A percentile compares a stretch with the other conserved stretches of the same genome.
These are phyloP conservation scores for Suillus ampliporus DNA, from an alignment of 768 basidiomycete genomes.

Conservation along the genomic window DNA sequence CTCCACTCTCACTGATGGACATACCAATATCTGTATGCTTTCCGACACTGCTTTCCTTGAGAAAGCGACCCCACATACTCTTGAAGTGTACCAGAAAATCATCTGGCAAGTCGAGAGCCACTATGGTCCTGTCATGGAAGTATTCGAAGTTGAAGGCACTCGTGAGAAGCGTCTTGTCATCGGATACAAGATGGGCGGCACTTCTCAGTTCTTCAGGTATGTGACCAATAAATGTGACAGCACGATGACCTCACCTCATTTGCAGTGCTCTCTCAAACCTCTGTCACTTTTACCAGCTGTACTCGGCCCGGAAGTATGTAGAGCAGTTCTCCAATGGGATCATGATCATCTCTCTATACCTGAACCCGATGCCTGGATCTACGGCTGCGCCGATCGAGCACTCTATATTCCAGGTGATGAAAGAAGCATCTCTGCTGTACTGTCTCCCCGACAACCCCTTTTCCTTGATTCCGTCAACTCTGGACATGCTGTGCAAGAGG, in stretches of 20 bases:
- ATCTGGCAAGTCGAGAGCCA: constrained; percentile 87
- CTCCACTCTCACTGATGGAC: constrained; percentile 53
- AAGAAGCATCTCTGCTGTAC: constrained; percentile 93
- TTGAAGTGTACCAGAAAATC: constrained; percentile 89
- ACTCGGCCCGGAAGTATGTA: constrained; percentile 95
- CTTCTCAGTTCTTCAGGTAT: constrained; percentile 81
- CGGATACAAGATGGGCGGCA: constrained; percentile 96
- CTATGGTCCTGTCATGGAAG: constrained; percentile 93
- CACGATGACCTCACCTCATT: constrained; percentile 19
- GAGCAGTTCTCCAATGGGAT: constrained; percentile 98
- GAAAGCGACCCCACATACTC: constrained; percentile 90
- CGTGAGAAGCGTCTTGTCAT: constrained; percentile 94
- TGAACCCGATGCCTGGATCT: constrained; percentile 84
- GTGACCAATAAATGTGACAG: background rate
- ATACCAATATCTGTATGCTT: constrained; percentile 85
- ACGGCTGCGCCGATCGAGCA: constrained; percentile 91
- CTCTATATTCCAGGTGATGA: constrained; percentile 97
- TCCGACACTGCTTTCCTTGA: constrained; percentile 92
- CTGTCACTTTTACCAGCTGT: constrained; percentile 97
- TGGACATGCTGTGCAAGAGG: constrained; percentile 93
- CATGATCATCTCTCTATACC: constrained; percentile 94
- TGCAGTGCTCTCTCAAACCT: constrained; percentile 87
- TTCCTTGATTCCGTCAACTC: constrained; percentile 52
- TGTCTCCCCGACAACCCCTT: constrained; percentile 96
- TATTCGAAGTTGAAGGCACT: constrained; percentile 93